Base-by-base conservation (phyloP, 2,329 filamentous ascomycete species). In the Sphaerulina musiva region DNA sequence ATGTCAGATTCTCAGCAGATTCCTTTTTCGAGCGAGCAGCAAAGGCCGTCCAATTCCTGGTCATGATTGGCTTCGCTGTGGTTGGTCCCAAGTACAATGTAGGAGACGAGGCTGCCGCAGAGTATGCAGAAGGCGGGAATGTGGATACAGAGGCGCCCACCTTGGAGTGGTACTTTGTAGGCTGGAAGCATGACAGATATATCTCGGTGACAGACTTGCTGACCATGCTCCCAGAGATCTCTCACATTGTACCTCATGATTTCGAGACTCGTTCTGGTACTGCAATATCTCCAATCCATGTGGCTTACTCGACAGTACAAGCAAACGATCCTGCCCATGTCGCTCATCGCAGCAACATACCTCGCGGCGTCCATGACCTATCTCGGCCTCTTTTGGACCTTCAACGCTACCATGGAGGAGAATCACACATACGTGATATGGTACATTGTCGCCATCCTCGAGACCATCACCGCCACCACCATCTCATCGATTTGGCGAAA, bases 31-130 rank as follows among this genome's bases (percentile, higher is more conserved):
- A 85, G 59, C 78, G 83, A 32, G 60, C 75, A 29, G 78, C 77
- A 57, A 80, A 83, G 63, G 79, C 76, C 2, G 59, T 80, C 2
- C 82, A 86, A 59, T 78, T 86, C 4, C 82, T 78, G 26, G 78
- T 82, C 40, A 82, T 86, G 79, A 76, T 84, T 41, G 82, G 80
- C 2, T 84, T 86, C 59, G 80, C 82, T 6, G 79, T 83, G 34
- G 77, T 83, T 5, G 81, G 80, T 4, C 68, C 71, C 0, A 64
- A 66, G 23, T 72, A 66, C 63, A 66, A 68, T 36, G 20, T 74
- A 1, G 72, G 66, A 5, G 48, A 67, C 73, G 20, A 68, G 66
- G 11, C 66, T 64, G 41, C 41, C 10, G 41, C 41, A 6, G 41
- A 44, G 20, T 26, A 17, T 6, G 41, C 41, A 44, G 12, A 67